phyloP scores from a whole-genome alignment of 164 flowering plant species.

The Chloranthus sessilifolius region DNA sequence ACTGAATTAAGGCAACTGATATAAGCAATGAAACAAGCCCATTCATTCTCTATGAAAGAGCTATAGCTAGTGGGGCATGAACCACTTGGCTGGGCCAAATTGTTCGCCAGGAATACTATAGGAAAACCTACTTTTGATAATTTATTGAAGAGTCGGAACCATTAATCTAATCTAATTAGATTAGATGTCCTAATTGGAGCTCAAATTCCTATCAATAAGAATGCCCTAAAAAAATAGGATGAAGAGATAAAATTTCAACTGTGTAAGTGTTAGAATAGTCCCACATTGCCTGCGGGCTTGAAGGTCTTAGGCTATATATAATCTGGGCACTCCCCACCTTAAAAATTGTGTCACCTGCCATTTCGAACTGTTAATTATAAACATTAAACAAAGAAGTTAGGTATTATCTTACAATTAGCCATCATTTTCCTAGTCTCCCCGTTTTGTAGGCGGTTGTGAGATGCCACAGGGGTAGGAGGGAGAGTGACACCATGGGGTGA shows the following conservation, averaged over 20 bases:
- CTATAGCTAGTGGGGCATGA: too few species aligned
- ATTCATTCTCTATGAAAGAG: too few species aligned
- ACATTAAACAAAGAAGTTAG: background rate
- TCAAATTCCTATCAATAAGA: background rate
- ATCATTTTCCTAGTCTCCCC: constrained; percentile 19
- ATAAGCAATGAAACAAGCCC: too few species aligned
- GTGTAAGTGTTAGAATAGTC: background rate
- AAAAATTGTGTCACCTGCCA: background rate
- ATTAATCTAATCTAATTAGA: background rate
- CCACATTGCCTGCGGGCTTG: too few species aligned
- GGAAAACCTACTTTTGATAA: too few species aligned
- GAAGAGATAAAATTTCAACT: background rate
- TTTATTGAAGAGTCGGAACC: too few species aligned
- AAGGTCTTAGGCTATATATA: too few species aligned
- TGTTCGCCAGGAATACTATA: too few species aligned
- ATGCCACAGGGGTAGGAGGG: constrained; percentile 42
- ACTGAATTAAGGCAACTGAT: too few species aligned
- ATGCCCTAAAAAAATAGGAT: background rate
- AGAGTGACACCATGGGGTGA: constrained; percentile 50
- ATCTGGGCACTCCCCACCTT: too few species aligned
- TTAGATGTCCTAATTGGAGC: background rate
- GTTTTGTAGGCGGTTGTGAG: constrained; percentile 33
- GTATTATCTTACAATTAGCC: constrained; percentile 16
- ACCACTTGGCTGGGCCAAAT: too few species aligned
- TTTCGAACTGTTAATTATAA: background rate